Evolutionary conservation across 805 yeast species (phyloP).

Genomic region (Debaryomyces prosopidis): DNA sequence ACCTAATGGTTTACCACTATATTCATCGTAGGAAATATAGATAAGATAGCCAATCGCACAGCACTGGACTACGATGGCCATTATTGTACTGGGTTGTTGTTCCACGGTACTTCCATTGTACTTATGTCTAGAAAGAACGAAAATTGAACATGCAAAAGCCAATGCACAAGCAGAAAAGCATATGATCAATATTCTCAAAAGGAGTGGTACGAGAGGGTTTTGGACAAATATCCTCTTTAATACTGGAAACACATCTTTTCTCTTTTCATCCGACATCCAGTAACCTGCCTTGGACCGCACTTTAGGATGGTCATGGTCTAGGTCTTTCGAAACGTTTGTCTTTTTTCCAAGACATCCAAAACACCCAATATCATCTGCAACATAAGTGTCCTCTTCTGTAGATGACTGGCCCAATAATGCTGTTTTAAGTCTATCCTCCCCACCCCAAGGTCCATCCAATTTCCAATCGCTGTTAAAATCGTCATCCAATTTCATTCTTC

Average conservation of each 20-base stretch:
- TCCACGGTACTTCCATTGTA: constrained; percentile 42
- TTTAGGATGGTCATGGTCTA: constrained; percentile 32
- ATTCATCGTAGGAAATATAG: constrained; percentile 88
- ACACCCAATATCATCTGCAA: constrained; percentile 16
- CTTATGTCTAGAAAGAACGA: constrained; percentile 33
- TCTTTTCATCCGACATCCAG: constrained; percentile 66
- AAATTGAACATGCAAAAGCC: constrained; percentile 67
- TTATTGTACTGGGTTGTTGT: constrained; percentile 87
- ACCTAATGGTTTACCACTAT: constrained; percentile 88
- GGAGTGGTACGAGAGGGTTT: constrained; percentile 80
- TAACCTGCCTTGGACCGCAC: constrained; percentile 60
- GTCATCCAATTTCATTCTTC: constrained; percentile 23
- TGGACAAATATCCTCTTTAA: constrained; percentile 60
- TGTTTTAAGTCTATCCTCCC: constrained; percentile 59
- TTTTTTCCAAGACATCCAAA: constrained; percentile 11
- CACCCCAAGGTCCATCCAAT: constrained; percentile 62
- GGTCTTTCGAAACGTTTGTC: constrained; percentile 8
- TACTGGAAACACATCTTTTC: constrained; percentile 64
- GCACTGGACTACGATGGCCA: constrained; percentile 86
- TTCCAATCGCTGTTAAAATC: constrained; percentile 38
- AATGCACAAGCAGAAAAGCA: constrained; percentile 66
- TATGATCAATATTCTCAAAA: constrained; percentile 54
- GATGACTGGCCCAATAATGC: constrained; percentile 45
- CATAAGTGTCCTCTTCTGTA: constrained; percentile 30
- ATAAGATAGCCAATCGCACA: constrained; percentile 74